Conservation (phyloP, 495 filamentous ascomycete species). For the Letharia lupina region DNA sequence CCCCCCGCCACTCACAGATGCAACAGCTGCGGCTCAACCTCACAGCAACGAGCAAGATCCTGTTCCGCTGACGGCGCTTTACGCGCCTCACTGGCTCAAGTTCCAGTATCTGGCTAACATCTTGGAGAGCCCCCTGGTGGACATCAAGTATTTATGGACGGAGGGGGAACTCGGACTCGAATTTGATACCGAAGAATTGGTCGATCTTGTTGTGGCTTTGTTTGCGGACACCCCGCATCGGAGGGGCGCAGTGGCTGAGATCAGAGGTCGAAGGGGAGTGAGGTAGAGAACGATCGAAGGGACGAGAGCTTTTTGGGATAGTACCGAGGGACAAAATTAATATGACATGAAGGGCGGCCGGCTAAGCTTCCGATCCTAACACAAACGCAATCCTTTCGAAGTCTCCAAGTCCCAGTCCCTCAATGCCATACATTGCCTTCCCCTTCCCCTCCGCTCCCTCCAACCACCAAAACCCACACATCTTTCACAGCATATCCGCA, state of each 20-base stretch:
- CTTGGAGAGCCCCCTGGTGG: constrained; percentile 77
- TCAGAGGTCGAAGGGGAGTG: constrained; percentile 37
- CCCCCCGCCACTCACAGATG: constrained; percentile 14
- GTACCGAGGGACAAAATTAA: too few relatives aligned
- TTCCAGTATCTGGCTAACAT: constrained; percentile 86
- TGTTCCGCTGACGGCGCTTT: constrained; percentile 65
- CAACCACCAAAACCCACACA: too few relatives aligned
- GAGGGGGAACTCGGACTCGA: constrained; percentile 79
- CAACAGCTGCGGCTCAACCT: constrained; percentile 17
- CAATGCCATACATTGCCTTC: too few relatives aligned
- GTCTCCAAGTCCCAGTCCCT: too few relatives aligned
- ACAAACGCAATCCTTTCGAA: too few relatives aligned
- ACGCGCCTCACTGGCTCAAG: constrained; percentile 75
- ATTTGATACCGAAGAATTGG: constrained; percentile 73
- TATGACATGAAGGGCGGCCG: too few relatives aligned
- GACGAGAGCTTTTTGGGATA: too few relatives aligned
- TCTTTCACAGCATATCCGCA: too few relatives aligned
- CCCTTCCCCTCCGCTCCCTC: too few relatives aligned
- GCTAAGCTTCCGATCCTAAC: too few relatives aligned
- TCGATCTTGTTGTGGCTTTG: constrained; percentile 78
- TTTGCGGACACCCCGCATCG: constrained; percentile 84
- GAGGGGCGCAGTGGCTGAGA: constrained; percentile 69
- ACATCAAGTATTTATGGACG: constrained; percentile 81
- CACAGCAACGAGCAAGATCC: constrained; percentile 31
- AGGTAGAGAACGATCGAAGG: not conserved